These are phyloP conservation scores for Amanita brunnescens DNA, from an alignment of 768 basidiomycete genomes.

Conservation along the genomic window DNA sequence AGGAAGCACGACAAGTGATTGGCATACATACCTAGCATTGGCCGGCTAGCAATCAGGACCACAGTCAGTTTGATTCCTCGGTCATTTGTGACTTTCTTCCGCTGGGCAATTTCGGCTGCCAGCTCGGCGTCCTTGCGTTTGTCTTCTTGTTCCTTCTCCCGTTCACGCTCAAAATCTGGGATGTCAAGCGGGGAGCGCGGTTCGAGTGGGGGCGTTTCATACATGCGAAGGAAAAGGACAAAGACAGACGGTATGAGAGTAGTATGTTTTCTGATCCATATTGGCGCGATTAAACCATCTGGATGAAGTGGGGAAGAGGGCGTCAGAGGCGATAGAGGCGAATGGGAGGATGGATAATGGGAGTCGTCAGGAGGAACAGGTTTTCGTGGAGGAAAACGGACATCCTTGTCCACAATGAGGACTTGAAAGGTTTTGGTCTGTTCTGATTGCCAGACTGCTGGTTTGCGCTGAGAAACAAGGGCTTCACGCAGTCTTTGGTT, in stretches of 20 bases:
- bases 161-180: constrained; percentile 44
- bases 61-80: constrained; percentile 91
- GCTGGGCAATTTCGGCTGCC: constrained; percentile 65
- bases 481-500: constrained; percentile 57
- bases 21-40: constrained; percentile 63
- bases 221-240: constrained; percentile 82
- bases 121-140: constrained; percentile 65
- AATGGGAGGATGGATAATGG: constrained; percentile 55
- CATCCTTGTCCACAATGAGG: constrained; percentile 73
- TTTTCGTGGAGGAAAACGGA: constrained; percentile 86
- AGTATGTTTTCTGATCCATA: constrained; percentile 96
- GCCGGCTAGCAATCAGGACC: constrained; percentile 83
- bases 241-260: constrained; percentile 89
- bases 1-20: neutral
- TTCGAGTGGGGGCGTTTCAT: constrained; percentile 46
- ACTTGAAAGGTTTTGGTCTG: constrained; percentile 72
- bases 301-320: constrained; percentile 86
- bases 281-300: constrained; percentile 93
- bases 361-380: constrained; percentile 51
- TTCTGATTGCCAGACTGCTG: constrained; percentile 65
- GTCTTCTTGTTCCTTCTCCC: constrained; percentile 60
- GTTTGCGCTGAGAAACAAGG: constrained; percentile 53
- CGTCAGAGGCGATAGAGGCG: constrained; percentile 88
- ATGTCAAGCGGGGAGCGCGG: constrained; percentile 46
- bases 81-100: constrained; percentile 76